Evolutionary conservation across 2,329 filamentous ascomycete species (phyloP), one percentile per base, ranked within the genome.

Genomic region (Talaromyces sp.): DNA sequence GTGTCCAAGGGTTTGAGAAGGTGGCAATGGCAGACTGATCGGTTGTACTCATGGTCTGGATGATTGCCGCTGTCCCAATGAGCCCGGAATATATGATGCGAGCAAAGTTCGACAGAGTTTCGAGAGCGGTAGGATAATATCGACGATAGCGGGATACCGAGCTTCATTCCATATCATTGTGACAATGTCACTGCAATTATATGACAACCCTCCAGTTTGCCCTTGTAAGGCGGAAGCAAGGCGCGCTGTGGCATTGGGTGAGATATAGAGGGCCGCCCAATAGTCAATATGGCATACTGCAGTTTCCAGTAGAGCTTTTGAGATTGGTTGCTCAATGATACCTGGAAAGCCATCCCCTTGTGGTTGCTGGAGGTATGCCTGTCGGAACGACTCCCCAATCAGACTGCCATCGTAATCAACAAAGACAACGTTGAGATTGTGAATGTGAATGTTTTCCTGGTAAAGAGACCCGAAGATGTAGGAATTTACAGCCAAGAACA

Each of bases 111-210:
- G 38, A 59, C 5, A 59, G 29, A 11, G 25, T 65, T 43, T 75
- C 69, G 34, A 82, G 67, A 63, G 65, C 74, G 15, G 67, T 58
- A 1, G 72, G 68, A 82, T 62, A n/a, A 72, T 69, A 0, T 81
- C 77, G 5, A 76, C 69, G 36, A 78, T 70, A 1, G 77, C 71
- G 0, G 80, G 69, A 68, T 83, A 83, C 8, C 78, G 76, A 7
- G 78, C 80, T 67, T 80, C 76, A 67, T 83, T 83, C 79, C 80
- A 83, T 64, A 82, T 71, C 47, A 78, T 77, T 7, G 74, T 76
- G 1, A 83, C 66, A 3, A 78, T 73, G 59, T 78, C 65, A 34
- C 65, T 67, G 4, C 69, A 61, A 59, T 82, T 72, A 69, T 82
- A 83, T 17, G 13, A 54, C 7, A 22, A 19, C 3, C 27, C 51